Base-by-base conservation (phyloP, 2,329 filamentous ascomycete species). In the Calonectria hongkongensis region DNA sequence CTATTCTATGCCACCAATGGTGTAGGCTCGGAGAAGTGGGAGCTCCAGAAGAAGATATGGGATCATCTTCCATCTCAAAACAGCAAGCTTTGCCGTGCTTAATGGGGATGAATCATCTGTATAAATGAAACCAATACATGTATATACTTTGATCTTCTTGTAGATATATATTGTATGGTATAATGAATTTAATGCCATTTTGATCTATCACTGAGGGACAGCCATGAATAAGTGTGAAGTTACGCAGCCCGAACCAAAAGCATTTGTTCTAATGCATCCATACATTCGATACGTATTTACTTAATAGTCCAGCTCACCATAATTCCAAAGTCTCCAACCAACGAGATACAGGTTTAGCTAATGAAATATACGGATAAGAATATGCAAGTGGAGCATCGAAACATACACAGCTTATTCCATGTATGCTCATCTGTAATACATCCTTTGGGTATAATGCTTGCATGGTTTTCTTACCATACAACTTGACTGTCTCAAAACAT, bases 11-110 rank as follows among this genome's bases (percentile, higher is more conserved):
- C 86, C n/a, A 82, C 81, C 3, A 84, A 83, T 3, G 87, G 82
- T 13, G 89, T 91, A 27, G 89, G 89, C 0, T 89, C 87, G 71
- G 88, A 90, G 65, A 82, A 79, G 6, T 91, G 88, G 88, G 78
- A 80, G 25, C 84, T 86, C 8, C 68, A 73, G 28, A 76, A 76
- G 12, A 79, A 80, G 73, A 75, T 75, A 15, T 74, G 67, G 60
- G 74, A 66, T 18, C 73, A 73, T 51, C 39, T 75, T 1, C 74
- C 74, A 12, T 73, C 60, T 27, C 74, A 75, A 39, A 75, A 74
- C 50, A 74, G 74, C 68, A 74, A 71, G 65, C 70, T 75, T 25
- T 75, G 74, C 54, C 62, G 69, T 13, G 71, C 28, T 10, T 71
- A 18, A 67, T 54, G 2, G 15, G 28, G 33, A 45, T 25, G n/a